These are phyloP conservation scores for Bassia scoparia DNA, from an alignment of 148 eudicot species.

Conservation along the genomic window DNA sequence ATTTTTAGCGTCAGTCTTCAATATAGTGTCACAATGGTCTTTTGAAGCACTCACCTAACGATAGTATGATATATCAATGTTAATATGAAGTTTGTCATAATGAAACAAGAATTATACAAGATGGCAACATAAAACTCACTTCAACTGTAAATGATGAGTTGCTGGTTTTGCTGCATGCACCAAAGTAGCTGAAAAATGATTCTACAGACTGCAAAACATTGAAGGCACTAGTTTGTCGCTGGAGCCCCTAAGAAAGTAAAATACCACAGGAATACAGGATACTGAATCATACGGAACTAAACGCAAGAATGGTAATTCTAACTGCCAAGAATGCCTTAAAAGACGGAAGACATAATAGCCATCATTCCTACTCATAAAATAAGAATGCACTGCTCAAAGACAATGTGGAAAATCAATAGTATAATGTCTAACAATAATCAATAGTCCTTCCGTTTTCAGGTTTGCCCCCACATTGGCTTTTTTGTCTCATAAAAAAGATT, in stretches of 20 bases:
- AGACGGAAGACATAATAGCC: neutral
- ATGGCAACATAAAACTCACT: slow-evolving; percentile 39
- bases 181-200: slow-evolving; percentile 48
- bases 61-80: neutral
- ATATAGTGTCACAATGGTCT: slow-evolving; percentile 46
- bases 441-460: too few species aligned
- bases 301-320: neutral
- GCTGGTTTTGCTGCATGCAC: slow-evolving; percentile 60
- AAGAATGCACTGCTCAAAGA: neutral
- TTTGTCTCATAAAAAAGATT: too few species aligned
- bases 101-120: neutral
- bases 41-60: slow-evolving; percentile 48
- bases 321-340: neutral
- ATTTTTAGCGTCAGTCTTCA: slow-evolving; percentile 40
- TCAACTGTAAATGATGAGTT: slow-evolving; percentile 58
- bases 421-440: too few species aligned
- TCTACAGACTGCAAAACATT: slow-evolving; percentile 66
- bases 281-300: neutral
- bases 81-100: neutral
- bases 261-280: too few species aligned
- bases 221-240: slow-evolving; percentile 62
- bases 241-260: slow-evolving; percentile 65
- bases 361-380: neutral
- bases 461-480: too few species aligned
- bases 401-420: neutral